phyloP scores from a whole-genome alignment of 768 basidiomycete genomes.

The Xanthoconium stramineum region DNA sequence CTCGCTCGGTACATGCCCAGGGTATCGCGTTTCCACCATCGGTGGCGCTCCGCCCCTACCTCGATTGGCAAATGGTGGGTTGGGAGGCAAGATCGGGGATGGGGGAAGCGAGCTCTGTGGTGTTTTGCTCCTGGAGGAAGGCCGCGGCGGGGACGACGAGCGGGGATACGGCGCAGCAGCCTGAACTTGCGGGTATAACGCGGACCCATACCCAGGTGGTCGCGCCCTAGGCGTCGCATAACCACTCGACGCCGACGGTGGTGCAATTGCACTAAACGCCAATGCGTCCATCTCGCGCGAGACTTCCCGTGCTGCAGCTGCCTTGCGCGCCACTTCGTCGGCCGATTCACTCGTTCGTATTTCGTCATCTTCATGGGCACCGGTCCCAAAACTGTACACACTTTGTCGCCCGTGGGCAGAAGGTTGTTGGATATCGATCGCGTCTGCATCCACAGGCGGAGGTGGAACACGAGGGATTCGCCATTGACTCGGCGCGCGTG shows the following conservation, averaged over 20 bases:
- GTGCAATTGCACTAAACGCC: slow-evolving; percentile 34
- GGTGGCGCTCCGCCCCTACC: slow-evolving; percentile 9
- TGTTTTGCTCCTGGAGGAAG: slow-evolving; percentile 3
- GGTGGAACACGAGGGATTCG: slow-evolving; percentile 38
- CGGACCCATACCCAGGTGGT: slow-evolving; percentile 6
- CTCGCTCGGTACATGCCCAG: slow-evolving; percentile 3
- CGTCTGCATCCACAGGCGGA: slow-evolving; percentile 33
- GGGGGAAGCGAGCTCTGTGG: slow-evolving; percentile 23
- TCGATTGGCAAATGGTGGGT: slow-evolving; percentile 39
- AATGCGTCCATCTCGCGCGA: slow-evolving; percentile 62
- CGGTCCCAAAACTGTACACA: not conserved
- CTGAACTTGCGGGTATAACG: slow-evolving; percentile 2
- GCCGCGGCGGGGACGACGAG: not conserved
- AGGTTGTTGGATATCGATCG: not conserved
- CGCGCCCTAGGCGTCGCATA: slow-evolving; percentile 17
- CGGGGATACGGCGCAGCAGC: not conserved
- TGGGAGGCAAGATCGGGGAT: slow-evolving; percentile 34
- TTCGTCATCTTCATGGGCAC: slow-evolving; percentile 29
- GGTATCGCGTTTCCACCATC: slow-evolving; percentile 8
- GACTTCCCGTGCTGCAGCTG: slow-evolving; percentile 67
- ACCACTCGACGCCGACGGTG: slow-evolving; percentile 7
- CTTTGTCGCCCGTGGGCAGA: slow-evolving; percentile 6
- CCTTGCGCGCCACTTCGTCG: slow-evolving; percentile 55
- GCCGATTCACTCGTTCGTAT: slow-evolving; percentile 25
- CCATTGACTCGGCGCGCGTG: slow-evolving; percentile 22